Percentiles rank a stretch among this genome's conserved stretches.
Evolutionary conservation across 768 basidiomycete genomes (phyloP).

Genomic region (Collybia nuda): DNA sequence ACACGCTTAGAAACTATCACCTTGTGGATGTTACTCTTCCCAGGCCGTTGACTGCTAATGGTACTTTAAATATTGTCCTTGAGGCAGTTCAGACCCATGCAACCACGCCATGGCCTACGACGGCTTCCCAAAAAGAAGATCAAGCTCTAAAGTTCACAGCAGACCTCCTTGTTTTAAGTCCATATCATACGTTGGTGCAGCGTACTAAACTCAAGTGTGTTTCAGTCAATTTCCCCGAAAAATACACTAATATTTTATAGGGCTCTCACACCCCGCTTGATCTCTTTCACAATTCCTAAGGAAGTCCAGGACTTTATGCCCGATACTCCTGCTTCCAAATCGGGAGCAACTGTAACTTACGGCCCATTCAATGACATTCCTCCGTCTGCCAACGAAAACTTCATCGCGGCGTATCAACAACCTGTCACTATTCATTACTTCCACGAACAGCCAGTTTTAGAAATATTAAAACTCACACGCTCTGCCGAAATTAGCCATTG

Average conservation of each 20-base stretch:
- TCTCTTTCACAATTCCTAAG: conserved; percentile 71
- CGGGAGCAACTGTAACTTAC: conserved; percentile 81
- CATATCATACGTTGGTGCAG: conserved; percentile 79
- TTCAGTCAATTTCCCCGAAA: background rate
- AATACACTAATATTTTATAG: conserved; percentile 34
- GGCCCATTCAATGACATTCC: conserved; percentile 84
- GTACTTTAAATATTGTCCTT: conserved; percentile 73
- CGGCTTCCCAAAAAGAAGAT: conserved; percentile 71
- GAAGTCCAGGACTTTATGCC: conserved; percentile 56
- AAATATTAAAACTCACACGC: conserved; percentile 71
- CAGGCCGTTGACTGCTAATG: conserved; percentile 53
- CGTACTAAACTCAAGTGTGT: conserved; percentile 85
- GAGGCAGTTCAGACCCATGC: conserved; percentile 79
- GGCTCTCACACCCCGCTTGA: conserved; percentile 67
- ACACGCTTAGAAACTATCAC: conserved; percentile 37
- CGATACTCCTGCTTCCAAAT: conserved; percentile 65
- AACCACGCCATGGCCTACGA: conserved; percentile 72
- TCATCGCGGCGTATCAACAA: conserved; percentile 63
- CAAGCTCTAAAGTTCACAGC: conserved; percentile 79
- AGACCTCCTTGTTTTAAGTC: conserved; percentile 80
- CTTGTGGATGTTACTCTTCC: conserved; percentile 67
- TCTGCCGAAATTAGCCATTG: conserved; percentile 93
- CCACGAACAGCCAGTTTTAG: conserved; percentile 79
- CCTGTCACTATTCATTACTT: conserved; percentile 75
- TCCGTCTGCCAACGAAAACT: conserved; percentile 53